phyloP scores from a whole-genome alignment of 2,329 filamentous ascomycete species.

The Graphilbum fragrans region DNA sequence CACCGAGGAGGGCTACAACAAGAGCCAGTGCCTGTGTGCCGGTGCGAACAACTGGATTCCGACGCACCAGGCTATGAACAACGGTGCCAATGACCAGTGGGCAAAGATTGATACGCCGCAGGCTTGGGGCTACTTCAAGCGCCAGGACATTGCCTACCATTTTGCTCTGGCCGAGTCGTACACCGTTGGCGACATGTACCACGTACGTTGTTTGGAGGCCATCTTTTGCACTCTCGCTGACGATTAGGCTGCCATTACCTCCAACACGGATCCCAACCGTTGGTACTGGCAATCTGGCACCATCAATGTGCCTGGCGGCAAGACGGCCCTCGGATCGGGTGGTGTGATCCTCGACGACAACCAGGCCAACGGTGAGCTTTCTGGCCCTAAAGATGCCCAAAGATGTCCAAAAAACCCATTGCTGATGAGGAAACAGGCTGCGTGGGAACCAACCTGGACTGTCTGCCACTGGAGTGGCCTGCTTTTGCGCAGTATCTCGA shows the following conservation, averaged over 20 bases:
- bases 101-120: slow-evolving; percentile 34
- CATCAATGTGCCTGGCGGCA: slow-evolving; percentile 34
- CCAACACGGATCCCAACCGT: slow-evolving; percentile 38
- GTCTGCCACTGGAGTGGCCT: slow-evolving; percentile 41
- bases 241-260: slow-evolving; percentile 28
- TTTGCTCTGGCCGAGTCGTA: slow-evolving; percentile 42
- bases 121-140: slow-evolving; percentile 37
- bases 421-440: slow-evolving; percentile 17
- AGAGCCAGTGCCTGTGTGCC: slow-evolving; percentile 39
- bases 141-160: slow-evolving; percentile 38
- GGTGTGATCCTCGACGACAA: slow-evolving; percentile 36
- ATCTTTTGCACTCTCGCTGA: slow-evolving; percentile 6
- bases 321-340: slow-evolving; percentile 18
- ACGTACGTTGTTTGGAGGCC: slow-evolving; percentile 4
- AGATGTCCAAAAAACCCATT: no score
- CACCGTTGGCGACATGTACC: slow-evolving; percentile 41
- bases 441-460: slow-evolving; percentile 30
- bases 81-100: slow-evolving; percentile 38
- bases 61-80: slow-evolving; percentile 38
- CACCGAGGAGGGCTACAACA: slow-evolving; percentile 22
- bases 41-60: slow-evolving; percentile 37
- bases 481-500: slow-evolving; percentile 36
- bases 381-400: neutral
- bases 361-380: slow-evolving; percentile 27
- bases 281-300: slow-evolving; percentile 24